Base-by-base conservation (phyloP, 2,329 filamentous ascomycete genomes). In the Capronia epimyces region DNA sequence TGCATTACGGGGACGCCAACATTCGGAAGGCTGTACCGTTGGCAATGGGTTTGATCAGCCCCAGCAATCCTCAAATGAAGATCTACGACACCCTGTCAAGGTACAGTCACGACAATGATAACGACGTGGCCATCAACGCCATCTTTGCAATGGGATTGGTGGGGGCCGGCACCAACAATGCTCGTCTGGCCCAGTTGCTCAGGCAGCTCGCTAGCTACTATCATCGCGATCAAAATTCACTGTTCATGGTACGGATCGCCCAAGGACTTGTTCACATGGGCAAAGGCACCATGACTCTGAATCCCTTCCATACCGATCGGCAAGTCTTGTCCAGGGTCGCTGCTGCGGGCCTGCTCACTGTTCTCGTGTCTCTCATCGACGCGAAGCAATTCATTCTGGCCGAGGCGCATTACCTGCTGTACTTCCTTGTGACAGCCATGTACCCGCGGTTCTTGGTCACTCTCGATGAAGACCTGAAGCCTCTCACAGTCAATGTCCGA, bases 41-140 rank as follows among this genome's bases (percentile, higher is more conserved):
- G 48, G 93, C 93, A 21, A 94, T 98, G 89, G 94, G 90, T 64
- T 79, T 98, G 48, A 85, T 98, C 66, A 95, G 88, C 71, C 89
- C 94, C 10, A 96, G 89, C 73, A 98, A 98, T 74, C 93, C 93
- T 9, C 94, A 98, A 69, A 98, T 98, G 91, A 98, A 97, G 78
- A 87, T 98, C 42, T 98, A 98, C 74, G 93, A 98, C 69, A 98
- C 93, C 0, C 77, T 98, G 9, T 98, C 93, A 45, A 80, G 93
- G 65, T 98, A 98, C 78, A 94, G 87, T 58, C 93, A 98, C 79
- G 93, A 98, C 74, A 98, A 93, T 61, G 93, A 98, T 72, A 94
- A 91, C 56, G 93, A 98, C 64, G 93, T 98, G 41, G 93, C 93
- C 32, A 87, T 98, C 70, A 98, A 97, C 66, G 89, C 93, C 64